Percentiles rank a stretch among this genome's conserved stretches.
Conservation (phyloP, 129 eudicot species). For the Rutidosis leptorrhynchoides region DNA sequence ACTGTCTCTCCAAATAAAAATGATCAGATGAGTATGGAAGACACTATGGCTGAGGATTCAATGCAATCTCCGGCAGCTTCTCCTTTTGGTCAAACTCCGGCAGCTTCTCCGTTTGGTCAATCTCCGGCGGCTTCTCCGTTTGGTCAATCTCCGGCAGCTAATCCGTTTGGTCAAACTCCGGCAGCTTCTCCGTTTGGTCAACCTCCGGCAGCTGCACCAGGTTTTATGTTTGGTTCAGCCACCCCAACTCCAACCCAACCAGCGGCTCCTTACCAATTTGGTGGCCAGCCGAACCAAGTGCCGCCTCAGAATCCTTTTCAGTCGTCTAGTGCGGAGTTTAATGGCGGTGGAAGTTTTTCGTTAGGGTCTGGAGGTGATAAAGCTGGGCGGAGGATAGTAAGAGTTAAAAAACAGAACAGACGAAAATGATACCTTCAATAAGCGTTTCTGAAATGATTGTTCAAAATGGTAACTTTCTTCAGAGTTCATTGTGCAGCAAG, state of each 20-base stretch:
- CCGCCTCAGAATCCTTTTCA: conserved; percentile 60
- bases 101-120: no score
- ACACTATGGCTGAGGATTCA: conserved; percentile 96
- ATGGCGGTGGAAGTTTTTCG: conserved; percentile 83
- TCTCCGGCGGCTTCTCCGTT: no score
- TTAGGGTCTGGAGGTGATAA: conserved; percentile 81
- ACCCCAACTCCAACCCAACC: conserved; percentile 35
- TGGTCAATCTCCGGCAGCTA: conserved; percentile 32
- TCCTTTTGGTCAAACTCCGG: conserved; percentile 25
- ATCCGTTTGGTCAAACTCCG: conserved; percentile 26
- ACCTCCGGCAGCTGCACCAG: conserved; percentile 33
- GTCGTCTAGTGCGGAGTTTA: conserved; percentile 69
- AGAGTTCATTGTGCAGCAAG: neutral
- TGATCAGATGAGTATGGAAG: conserved; percentile 80
- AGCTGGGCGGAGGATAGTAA: conserved; percentile 51
- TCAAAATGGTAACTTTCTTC: neutral
- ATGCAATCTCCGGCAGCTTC: conserved; percentile 54
- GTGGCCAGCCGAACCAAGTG: conserved; percentile 56
- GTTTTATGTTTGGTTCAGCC: conserved; percentile 59
- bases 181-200: conserved; percentile 32
- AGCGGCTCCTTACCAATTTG: conserved; percentile 57
- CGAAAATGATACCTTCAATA: conserved; percentile 37
- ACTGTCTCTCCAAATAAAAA: conserved; percentile 33
- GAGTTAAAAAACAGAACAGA: conserved; percentile 43
- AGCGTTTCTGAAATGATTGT: conserved; percentile 1